Conservation (phyloP, 164 flowering plant genomes). For the Sedum album region DNA sequence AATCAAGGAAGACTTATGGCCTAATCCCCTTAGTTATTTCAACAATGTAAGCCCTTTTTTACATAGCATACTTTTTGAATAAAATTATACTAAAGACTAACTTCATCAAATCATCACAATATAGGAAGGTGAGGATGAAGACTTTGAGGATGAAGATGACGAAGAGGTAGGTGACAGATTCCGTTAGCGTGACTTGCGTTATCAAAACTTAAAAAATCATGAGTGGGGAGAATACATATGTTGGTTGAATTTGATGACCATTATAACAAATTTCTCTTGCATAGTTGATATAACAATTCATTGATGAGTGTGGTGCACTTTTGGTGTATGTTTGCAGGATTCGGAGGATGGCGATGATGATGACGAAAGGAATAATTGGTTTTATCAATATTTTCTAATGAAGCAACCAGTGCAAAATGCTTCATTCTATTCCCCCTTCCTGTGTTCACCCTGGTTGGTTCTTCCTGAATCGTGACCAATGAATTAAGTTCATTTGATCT, state of each 20-base stretch:
- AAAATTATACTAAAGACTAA: no score
- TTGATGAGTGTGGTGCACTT: no score
- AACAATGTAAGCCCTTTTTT: slow-evolving; percentile 41
- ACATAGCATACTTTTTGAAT: background rate
- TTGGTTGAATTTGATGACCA: no score
- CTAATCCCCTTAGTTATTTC: slow-evolving; percentile 75
- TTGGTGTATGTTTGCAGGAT: background rate
- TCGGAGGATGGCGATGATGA: background rate
- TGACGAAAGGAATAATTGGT: background rate
- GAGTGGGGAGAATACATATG: background rate
- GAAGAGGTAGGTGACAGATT: slow-evolving; percentile 12
- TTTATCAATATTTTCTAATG: background rate
- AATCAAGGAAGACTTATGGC: slow-evolving; percentile 10
- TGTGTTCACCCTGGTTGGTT: background rate
- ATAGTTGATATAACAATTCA: no score
- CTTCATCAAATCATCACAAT: background rate
- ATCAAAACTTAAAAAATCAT: background rate
- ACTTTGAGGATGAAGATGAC: slow-evolving; percentile 43
- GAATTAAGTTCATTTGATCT: background rate
- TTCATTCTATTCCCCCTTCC: no score
- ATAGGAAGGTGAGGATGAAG: slow-evolving; percentile 72
- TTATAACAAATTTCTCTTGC: no score
- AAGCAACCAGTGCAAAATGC: background rate
- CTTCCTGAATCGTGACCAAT: background rate
- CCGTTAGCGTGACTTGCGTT: background rate